A percentile compares a stretch with the other conserved stretches of the same genome.
Evolutionary conservation across 306 rosid genomes (phyloP).

Genomic region (Cucurbita argyrosperma): DNA sequence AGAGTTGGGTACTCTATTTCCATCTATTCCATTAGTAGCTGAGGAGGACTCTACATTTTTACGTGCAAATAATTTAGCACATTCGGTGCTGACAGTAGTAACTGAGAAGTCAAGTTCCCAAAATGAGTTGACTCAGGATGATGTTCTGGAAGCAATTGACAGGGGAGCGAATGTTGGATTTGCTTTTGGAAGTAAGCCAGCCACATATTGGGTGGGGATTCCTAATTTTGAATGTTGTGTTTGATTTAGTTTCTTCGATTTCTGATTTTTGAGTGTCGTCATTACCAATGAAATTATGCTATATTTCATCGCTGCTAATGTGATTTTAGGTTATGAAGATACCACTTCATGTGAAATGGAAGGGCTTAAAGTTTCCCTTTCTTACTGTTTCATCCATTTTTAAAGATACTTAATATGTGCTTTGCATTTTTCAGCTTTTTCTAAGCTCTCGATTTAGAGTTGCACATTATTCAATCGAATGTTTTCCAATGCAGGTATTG

Average conservation of each 20-base stretch:
- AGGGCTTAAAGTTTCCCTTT: neutral
- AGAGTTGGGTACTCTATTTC: constrained; percentile 73
- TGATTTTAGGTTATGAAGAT: neutral
- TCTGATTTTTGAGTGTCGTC: neutral
- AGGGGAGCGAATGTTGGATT: constrained; percentile 68
- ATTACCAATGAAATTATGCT: neutral
- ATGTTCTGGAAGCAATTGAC: constrained; percentile 65
- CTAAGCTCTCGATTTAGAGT: too few species aligned
- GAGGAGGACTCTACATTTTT: constrained; percentile 84
- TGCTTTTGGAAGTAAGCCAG: constrained; percentile 51
- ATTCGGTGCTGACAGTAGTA: constrained; percentile 39
- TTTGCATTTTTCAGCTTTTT: neutral
- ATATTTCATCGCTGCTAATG: neutral
- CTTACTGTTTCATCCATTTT: neutral
- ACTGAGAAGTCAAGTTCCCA: constrained; percentile 22
- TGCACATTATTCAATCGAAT: neutral
- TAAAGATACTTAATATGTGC: neutral
- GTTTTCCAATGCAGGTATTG: constrained; percentile 46
- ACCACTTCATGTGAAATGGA: neutral
- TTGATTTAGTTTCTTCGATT: too few species aligned
- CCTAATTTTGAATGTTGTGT: neutral
- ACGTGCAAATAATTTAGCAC: constrained; percentile 44
- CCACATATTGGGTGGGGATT: constrained; percentile 81
- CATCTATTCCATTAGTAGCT: constrained; percentile 80
- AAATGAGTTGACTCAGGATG: constrained; percentile 33